These are phyloP conservation scores for Stentor coeruleus DNA, from an alignment of 73 alveolate genomes.

Conservation along the genomic window DNA sequence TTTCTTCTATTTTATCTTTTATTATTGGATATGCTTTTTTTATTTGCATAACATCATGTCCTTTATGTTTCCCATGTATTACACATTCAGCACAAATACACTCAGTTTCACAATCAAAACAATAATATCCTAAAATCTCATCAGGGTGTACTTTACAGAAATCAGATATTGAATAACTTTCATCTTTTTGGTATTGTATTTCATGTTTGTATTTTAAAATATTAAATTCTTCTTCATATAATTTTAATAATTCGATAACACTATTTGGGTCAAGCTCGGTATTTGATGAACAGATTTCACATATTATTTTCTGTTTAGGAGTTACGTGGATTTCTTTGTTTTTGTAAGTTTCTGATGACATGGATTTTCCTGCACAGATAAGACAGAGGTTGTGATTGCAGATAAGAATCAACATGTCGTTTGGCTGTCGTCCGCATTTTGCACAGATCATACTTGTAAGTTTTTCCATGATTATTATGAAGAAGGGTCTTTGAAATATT, in stretches of 20 bases:
- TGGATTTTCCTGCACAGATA: slow-evolving; percentile 70
- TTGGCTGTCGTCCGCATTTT: slow-evolving; percentile 57
- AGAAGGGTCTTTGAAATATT: too few species aligned
- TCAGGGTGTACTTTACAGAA: slow-evolving; percentile 73
- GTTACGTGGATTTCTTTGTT: slow-evolving; percentile 20
- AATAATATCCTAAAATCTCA: slow-evolving; percentile 68
- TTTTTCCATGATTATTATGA: too few species aligned
- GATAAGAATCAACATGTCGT: slow-evolving; percentile 67
- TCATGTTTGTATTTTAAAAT: not conserved
- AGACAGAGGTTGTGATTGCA: slow-evolving; percentile 84
- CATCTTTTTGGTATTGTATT: not conserved
- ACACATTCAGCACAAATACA: slow-evolving; percentile 85
- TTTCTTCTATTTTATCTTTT: slow-evolving; percentile 59
- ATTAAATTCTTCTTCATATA: not conserved
- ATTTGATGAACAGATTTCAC: slow-evolving; percentile 68
- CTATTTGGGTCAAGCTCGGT: slow-evolving; percentile 77
- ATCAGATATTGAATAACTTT: slow-evolving; percentile 11
- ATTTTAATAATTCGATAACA: slow-evolving; percentile 59
- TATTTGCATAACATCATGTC: slow-evolving; percentile 68
- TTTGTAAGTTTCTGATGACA: slow-evolving; percentile 52
- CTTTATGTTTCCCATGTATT: slow-evolving; percentile 78
- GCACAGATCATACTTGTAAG: slow-evolving; percentile 57
- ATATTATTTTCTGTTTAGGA: slow-evolving; percentile 58
- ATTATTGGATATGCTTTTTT: slow-evolving; percentile 74
- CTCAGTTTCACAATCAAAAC: slow-evolving; percentile 71